A percentile compares a stretch with the other conserved stretches of the same genome.
phyloP scores from a whole-genome alignment of 192 early-diverging fungal species.

The Mortierella hygrophila region DNA sequence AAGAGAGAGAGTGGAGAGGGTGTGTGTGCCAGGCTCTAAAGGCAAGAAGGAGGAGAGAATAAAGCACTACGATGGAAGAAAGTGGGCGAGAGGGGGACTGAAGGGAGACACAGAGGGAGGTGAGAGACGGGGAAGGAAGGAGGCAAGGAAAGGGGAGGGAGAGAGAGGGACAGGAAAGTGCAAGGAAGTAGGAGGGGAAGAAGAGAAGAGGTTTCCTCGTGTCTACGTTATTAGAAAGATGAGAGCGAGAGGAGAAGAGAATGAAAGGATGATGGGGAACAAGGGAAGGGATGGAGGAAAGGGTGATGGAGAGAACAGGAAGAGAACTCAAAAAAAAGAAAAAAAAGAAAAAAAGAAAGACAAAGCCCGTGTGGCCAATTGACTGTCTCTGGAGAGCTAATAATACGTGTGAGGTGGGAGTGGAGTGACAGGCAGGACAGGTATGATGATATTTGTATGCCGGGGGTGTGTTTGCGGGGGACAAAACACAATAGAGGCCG shows the following conservation, averaged over 20 bases:
- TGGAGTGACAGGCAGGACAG: too few relatives aligned
- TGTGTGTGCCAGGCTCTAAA: not conserved
- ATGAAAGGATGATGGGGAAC: not conserved
- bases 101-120: not conserved
- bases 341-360: not conserved
- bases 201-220: not conserved
- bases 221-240: not conserved
- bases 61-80: not conserved
- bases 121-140: not conserved
- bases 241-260: not conserved
- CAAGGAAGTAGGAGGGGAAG: not conserved
- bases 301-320: not conserved
- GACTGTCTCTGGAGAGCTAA: not conserved
- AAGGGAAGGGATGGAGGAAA: not conserved
- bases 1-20: not conserved
- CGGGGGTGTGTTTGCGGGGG: not conserved
- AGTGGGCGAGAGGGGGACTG: not conserved
- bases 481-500: not conserved
- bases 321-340: not conserved
- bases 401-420: not conserved
- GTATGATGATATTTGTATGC: not conserved
- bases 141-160: not conserved
- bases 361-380: slow-evolving; percentile 4
- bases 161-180: not conserved
- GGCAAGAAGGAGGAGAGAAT: not conserved